These are phyloP conservation scores for Emergomyces africanus DNA, from an alignment of 2,329 filamentous ascomycete species.

Conservation along the genomic window DNA sequence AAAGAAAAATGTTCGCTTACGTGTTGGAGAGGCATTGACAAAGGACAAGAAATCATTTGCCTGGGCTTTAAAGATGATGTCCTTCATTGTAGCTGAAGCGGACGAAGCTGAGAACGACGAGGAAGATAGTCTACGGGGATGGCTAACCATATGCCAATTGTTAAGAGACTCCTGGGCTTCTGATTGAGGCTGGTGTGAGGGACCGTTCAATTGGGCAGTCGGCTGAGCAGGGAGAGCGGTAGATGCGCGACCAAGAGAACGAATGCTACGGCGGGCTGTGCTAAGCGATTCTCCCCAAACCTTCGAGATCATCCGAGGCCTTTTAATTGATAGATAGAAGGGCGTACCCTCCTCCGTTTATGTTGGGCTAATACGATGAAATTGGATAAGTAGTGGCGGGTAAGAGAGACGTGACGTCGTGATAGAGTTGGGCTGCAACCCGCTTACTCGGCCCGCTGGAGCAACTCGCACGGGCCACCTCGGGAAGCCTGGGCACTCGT, in stretches of 20 bases:
- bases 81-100: conserved; percentile 16
- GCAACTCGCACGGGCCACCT: neutral
- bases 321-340: neutral
- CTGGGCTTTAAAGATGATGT: conserved; percentile 16
- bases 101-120: neutral
- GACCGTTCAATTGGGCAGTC: neutral
- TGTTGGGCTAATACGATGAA: neutral
- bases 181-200: neutral
- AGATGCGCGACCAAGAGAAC: neutral
- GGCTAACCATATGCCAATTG: neutral
- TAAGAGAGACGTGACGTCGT: neutral
- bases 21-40: conserved; percentile 86
- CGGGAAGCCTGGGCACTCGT: too few species aligned
- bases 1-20: conserved; percentile 38
- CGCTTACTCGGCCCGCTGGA: neutral
- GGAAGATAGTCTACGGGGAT: neutral
- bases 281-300: neutral
- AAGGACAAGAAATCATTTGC: conserved; percentile 84
- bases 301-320: neutral
- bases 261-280: neutral
- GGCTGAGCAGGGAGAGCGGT: neutral
- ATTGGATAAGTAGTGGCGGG: neutral
- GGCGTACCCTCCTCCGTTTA: neutral
- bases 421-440: neutral
- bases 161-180: neutral